Percentiles rank a stretch among this genome's conserved stretches.
These are phyloP conservation scores for Garcia nutans DNA, from an alignment of 345 rosid species.

Conservation along the genomic window DNA sequence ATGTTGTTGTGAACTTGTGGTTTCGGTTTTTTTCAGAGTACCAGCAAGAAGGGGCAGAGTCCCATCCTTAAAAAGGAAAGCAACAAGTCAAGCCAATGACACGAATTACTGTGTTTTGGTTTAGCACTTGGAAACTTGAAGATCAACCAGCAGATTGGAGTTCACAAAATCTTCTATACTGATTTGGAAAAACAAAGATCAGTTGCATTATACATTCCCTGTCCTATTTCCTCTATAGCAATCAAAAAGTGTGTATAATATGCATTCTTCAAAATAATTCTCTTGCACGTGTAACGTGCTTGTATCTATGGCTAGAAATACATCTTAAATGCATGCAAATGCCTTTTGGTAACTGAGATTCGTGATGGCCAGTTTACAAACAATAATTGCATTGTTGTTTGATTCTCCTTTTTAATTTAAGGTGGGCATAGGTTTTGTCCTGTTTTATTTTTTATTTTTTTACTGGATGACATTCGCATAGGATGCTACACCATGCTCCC, in stretches of 20 bases:
- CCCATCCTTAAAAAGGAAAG: not conserved
- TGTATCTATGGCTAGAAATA: no score
- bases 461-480: not conserved
- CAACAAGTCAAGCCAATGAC: not conserved
- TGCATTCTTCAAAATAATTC: no score
- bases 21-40: constrained; percentile 14
- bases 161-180: not conserved
- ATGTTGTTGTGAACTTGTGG: not conserved
- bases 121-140: not conserved
- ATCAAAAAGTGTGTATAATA: not conserved
- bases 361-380: not conserved
- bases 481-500: no score
- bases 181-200: not conserved
- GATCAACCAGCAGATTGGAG: not conserved
- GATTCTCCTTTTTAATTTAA: not conserved
- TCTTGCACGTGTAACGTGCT: not conserved
- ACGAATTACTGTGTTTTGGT: not conserved
- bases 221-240: not conserved
- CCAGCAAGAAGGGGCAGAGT: not conserved
- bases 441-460: no score
- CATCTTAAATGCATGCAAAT: no score
- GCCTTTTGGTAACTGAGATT: not conserved
- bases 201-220: not conserved
- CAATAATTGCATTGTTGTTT: not conserved
- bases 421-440: no score